Evolutionary conservation across 163 green algal genomes (phyloP).

Genomic region (Trebouxiophyceae sp.): DNA sequence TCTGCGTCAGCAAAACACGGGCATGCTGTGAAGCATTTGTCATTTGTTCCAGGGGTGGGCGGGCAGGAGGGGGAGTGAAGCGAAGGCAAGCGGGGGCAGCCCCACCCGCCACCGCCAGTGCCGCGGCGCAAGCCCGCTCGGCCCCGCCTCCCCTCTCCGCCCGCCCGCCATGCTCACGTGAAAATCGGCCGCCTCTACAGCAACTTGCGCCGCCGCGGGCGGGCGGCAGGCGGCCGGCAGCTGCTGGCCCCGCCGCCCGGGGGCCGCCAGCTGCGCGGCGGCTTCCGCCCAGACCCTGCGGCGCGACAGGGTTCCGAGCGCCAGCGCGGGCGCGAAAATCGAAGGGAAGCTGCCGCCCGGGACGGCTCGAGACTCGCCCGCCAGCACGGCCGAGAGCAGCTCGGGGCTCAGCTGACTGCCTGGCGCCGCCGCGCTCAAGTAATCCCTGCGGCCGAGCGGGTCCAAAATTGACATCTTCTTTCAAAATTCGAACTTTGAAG

Average conservation of each 20-base stretch:
- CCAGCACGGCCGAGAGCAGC: slow-evolving; percentile 10
- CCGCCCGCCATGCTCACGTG: slow-evolving; percentile 46
- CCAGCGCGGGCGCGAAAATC: slow-evolving; percentile 49
- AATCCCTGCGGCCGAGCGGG: too few species aligned
- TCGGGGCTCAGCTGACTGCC: too few species aligned
- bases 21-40: too few species aligned
- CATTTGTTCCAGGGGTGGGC: too few species aligned
- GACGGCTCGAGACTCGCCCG: slow-evolving; percentile 26
- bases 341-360: slow-evolving; percentile 55
- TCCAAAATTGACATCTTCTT: too few species aligned
- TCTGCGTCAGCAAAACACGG: too few species aligned
- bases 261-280: slow-evolving; percentile 2
- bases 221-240: slow-evolving; percentile 16
- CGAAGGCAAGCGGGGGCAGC: too few species aligned
- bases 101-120: slow-evolving; percentile 54
- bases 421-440: too few species aligned
- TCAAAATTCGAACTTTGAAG: too few species aligned
- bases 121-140: slow-evolving; percentile 14
- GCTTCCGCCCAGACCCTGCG: slow-evolving; percentile 32
- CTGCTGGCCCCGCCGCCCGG: slow-evolving; percentile 2
- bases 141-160: slow-evolving; percentile 9
- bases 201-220: slow-evolving; percentile 25
- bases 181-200: slow-evolving; percentile 59
- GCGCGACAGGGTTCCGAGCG: slow-evolving; percentile 45
- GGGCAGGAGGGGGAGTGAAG: too few species aligned